Evolutionary conservation across 345 rosid genomes (phyloP).

Genomic region (Salix suchowensis): DNA sequence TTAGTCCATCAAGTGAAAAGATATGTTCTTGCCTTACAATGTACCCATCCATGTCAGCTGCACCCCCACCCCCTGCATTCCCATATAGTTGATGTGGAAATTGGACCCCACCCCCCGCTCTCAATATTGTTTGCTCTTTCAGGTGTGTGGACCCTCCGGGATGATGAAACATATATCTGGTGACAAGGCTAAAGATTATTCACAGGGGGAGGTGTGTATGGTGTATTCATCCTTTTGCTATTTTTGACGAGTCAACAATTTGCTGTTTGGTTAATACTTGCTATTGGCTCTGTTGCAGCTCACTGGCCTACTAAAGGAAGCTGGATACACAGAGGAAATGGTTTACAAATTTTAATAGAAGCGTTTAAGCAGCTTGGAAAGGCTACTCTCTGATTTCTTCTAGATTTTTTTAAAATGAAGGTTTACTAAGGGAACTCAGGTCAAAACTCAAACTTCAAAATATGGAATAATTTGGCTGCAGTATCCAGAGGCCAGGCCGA

Average conservation of each 20-base stretch:
- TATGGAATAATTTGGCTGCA: constrained; percentile 16
- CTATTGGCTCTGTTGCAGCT: constrained; percentile 47
- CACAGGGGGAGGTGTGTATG: constrained; percentile 85
- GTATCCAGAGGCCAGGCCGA: no score
- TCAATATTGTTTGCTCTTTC: constrained; percentile 12
- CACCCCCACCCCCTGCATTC: no score
- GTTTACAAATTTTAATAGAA: constrained; percentile 78
- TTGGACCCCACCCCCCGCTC: neutral
- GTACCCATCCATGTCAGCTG: no score
- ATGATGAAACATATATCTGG: constrained; percentile 96
- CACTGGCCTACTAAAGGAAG: constrained; percentile 74
- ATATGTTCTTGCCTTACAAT: no score
- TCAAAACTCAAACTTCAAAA: neutral
- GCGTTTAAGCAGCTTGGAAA: neutral
- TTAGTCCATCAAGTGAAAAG: no score
- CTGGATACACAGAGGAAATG: constrained; percentile 81
- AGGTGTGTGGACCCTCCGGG: constrained; percentile 98
- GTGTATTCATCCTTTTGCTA: neutral
- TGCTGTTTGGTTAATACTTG: neutral
- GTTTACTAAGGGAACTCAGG: neutral
- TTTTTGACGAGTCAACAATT: neutral
- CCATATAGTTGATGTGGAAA: neutral
- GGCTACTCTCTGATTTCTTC: neutral
- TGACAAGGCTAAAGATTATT: constrained; percentile 71
- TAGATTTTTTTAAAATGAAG: constrained; percentile 25